These are phyloP conservation scores for Bimuria novae-zelandiae DNA, from an alignment of 2,329 filamentous ascomycete genomes.

Conservation along the genomic window DNA sequence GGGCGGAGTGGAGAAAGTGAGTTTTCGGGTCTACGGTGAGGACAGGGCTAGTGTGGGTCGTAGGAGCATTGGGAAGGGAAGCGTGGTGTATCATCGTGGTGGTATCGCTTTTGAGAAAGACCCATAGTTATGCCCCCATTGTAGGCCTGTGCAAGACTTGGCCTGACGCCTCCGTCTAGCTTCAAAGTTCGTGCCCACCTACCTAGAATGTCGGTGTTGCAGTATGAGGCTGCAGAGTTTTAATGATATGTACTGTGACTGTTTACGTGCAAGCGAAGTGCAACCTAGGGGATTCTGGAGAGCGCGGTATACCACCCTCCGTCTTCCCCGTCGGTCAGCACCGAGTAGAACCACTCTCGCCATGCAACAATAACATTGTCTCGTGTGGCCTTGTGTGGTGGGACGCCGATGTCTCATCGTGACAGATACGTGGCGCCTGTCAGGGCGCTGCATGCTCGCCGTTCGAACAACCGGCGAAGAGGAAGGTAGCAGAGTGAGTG, in stretches of 20 bases:
- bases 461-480: neutral
- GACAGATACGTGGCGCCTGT: neutral
- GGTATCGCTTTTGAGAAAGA: slow-evolving; percentile 6
- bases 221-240: neutral
- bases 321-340: neutral
- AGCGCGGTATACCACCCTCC: neutral
- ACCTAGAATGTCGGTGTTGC: neutral
- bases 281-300: neutral
- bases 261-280: neutral
- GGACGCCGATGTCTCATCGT: slow-evolving; percentile 4
- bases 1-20: neutral
- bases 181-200: neutral
- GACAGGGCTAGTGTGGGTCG: neutral
- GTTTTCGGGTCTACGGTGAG: no score
- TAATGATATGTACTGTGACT: neutral
- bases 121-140: no score
- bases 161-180: neutral
- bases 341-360: neutral
- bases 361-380: slow-evolving; percentile 13
- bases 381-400: neutral
- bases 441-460: neutral
- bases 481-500: neutral
- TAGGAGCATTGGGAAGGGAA: neutral
- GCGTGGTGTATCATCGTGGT: slow-evolving; percentile 10
- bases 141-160: no score